Percentiles rank a stretch among this genome's conserved stretches.
These are phyloP conservation scores for Exidia glandulosa DNA, from an alignment of 768 basidiomycete species.

Conservation along the genomic window DNA sequence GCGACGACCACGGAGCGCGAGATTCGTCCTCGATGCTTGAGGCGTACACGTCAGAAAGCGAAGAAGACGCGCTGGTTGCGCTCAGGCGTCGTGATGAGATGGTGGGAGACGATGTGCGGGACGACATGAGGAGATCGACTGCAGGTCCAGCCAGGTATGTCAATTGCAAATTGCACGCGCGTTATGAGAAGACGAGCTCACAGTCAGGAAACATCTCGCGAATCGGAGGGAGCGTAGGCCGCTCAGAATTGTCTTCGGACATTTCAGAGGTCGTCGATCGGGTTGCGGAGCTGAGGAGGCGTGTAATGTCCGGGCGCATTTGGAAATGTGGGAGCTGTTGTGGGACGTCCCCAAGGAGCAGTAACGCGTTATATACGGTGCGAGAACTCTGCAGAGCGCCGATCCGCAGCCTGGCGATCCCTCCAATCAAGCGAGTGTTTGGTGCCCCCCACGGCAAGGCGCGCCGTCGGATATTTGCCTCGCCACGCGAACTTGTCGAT, in stretches of 20 bases:
- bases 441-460: background rate
- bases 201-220: background rate
- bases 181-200: too few relatives aligned
- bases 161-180: too few relatives aligned
- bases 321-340: too few relatives aligned
- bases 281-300: too few relatives aligned
- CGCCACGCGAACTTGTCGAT: background rate
- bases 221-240: background rate
- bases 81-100: background rate
- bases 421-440: background rate
- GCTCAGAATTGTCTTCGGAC: background rate
- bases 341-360: too few relatives aligned
- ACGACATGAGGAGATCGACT: background rate
- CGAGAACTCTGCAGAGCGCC: background rate
- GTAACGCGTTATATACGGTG: background rate
- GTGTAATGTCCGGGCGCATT: too few relatives aligned
- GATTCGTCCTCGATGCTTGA: too few relatives aligned
- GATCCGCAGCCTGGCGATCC: background rate
- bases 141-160: background rate
- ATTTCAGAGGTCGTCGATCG: too few relatives aligned
- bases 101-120: background rate
- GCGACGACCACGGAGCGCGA: too few relatives aligned
- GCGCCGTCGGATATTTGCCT: background rate
- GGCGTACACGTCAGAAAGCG: too few relatives aligned
- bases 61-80: background rate